Evolutionary conservation across 108 stramenopile genomes (phyloP).

Genomic region (Cyclotella sp.): DNA sequence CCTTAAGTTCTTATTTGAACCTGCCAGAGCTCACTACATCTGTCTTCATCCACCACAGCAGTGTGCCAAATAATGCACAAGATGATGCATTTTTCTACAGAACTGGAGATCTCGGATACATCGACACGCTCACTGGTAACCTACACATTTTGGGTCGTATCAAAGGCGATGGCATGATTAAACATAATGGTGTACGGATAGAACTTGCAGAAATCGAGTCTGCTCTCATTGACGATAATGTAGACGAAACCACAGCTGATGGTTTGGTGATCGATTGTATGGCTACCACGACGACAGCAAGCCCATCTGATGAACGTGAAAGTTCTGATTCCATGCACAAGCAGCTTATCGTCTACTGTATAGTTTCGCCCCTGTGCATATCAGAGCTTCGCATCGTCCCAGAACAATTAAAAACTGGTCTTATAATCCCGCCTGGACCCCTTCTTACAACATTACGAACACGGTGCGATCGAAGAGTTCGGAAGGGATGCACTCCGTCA

Average conservation of each 20-base stretch:
- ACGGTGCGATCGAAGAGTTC: slow-evolving; percentile 52
- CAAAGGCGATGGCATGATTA: slow-evolving; percentile 83
- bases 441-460: slow-evolving; percentile 60
- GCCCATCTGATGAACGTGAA: slow-evolving; percentile 19
- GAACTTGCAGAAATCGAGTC: slow-evolving; percentile 84
- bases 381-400: slow-evolving; percentile 50
- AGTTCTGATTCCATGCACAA: slow-evolving; percentile 32
- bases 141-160: slow-evolving; percentile 77
- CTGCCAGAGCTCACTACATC: slow-evolving; percentile 54
- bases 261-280: slow-evolving; percentile 64
- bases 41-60: slow-evolving; percentile 55
- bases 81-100: slow-evolving; percentile 55
- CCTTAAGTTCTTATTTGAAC: slow-evolving; percentile 67
- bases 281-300: slow-evolving; percentile 26
- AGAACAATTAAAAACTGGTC: slow-evolving; percentile 33
- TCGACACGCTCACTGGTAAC: slow-evolving; percentile 44
- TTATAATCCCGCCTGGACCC: slow-evolving; percentile 62
- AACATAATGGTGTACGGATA: slow-evolving; percentile 82
- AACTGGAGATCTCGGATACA: slow-evolving; percentile 82
- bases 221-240: slow-evolving; percentile 56
- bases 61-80: neutral
- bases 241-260: slow-evolving; percentile 4
- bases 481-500: slow-evolving; percentile 70
- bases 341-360: slow-evolving; percentile 69
- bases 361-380: slow-evolving; percentile 54